phyloP scores from a whole-genome alignment of 2,329 filamentous ascomycete genomes.

The Aspergillus puulaauensis region DNA sequence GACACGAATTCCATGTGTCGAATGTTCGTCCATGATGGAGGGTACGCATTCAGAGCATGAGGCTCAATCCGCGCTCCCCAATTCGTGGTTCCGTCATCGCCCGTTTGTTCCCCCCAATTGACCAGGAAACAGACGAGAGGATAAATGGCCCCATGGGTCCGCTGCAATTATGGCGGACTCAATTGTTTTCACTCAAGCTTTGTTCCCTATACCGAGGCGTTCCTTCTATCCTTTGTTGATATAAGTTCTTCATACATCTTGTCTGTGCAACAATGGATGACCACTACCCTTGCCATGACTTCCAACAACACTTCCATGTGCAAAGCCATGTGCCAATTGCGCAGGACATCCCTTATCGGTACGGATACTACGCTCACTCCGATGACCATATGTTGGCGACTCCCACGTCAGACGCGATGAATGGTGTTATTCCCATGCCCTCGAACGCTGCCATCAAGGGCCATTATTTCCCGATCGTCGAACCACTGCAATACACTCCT shows the following conservation, averaged over 20 bases:
- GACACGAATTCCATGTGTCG: not conserved
- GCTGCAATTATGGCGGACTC: not conserved
- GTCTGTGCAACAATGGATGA: conserved; percentile 10
- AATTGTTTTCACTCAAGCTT: conserved; percentile 3
- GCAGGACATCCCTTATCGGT: conserved; percentile 2
- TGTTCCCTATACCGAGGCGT: not conserved
- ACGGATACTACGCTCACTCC: conserved; percentile 1
- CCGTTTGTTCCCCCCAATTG: not conserved
- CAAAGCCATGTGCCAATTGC: not conserved
- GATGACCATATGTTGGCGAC: not conserved
- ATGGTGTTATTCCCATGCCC: not conserved
- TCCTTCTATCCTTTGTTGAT: conserved; percentile 1
- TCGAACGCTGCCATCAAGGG: not conserved
- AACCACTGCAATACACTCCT: not conserved
- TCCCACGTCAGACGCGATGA: not conserved
- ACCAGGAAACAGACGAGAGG: not conserved
- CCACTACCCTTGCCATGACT: conserved; percentile 3
- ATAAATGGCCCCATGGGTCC: conserved; percentile 10
- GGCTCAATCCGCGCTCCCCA: conserved; percentile 6
- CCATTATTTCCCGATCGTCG: not conserved
- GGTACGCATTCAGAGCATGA: conserved; percentile 1
- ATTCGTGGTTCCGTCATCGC: not conserved
- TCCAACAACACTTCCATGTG: not conserved
- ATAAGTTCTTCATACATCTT: not conserved
- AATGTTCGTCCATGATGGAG: conserved; percentile 1